phyloP scores from a whole-genome alignment of 1,284 basidiomycete species.

The Hymenochaete sp. region DNA sequence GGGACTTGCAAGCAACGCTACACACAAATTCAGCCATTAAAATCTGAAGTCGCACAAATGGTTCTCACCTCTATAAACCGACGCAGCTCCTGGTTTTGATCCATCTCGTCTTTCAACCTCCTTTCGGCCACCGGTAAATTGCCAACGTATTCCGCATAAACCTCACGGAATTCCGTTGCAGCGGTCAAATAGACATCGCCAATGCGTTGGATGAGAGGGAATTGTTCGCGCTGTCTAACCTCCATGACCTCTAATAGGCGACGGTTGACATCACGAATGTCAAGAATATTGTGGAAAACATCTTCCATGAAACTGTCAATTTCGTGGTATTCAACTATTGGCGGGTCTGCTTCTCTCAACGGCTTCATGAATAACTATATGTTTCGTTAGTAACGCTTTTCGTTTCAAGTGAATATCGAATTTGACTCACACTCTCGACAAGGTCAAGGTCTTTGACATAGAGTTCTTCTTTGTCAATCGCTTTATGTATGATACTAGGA shows the following conservation, averaged over 20 bases:
- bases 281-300: slow-evolving; percentile 82
- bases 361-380: slow-evolving; percentile 70
- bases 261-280: slow-evolving; percentile 76
- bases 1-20: slow-evolving; percentile 58
- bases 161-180: slow-evolving; percentile 79
- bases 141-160: slow-evolving; percentile 83
- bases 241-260: slow-evolving; percentile 78
- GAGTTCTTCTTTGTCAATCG: slow-evolving; percentile 84
- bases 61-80: slow-evolving; percentile 78
- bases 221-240: slow-evolving; percentile 82
- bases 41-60: background rate
- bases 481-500: slow-evolving; percentile 82
- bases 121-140: slow-evolving; percentile 82
- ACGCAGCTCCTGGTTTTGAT: slow-evolving; percentile 75
- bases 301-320: slow-evolving; percentile 79
- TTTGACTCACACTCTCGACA: slow-evolving; percentile 56
- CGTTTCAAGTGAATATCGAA: background rate
- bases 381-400: slow-evolving; percentile 5
- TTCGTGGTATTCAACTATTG: slow-evolving; percentile 56
- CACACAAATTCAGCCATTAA: slow-evolving; percentile 1
- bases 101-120: slow-evolving; percentile 76
- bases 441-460: slow-evolving; percentile 86
- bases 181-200: slow-evolving; percentile 89
- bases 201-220: slow-evolving; percentile 75
- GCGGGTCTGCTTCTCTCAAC: slow-evolving; percentile 60